These are phyloP conservation scores for Telopea speciosissima DNA, from an alignment of 177 flowering plant species.

Conservation along the genomic window DNA sequence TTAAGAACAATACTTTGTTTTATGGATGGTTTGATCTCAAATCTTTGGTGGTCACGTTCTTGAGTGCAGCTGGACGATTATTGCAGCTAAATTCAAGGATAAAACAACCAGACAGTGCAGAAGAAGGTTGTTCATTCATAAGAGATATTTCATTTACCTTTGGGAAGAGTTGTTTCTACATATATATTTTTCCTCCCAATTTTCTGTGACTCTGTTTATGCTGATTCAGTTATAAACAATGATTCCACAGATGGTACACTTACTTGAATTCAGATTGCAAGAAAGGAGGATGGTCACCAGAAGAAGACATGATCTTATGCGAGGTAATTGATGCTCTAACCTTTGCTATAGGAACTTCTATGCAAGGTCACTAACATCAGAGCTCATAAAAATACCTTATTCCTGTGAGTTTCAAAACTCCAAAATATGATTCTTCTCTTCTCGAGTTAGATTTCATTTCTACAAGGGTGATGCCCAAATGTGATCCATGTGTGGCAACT, in stretches of 20 bases:
- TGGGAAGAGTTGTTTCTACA: too few relatives aligned
- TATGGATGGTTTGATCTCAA: neutral
- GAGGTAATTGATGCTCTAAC: constrained; percentile 41
- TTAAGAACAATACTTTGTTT: neutral
- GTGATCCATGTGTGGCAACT: too few relatives aligned
- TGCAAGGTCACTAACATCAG: neutral
- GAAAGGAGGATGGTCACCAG: constrained; percentile 99
- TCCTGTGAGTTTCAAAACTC: neutral
- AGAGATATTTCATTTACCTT: neutral
- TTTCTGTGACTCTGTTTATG: neutral
- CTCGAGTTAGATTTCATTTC: too few relatives aligned
- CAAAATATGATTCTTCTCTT: neutral
- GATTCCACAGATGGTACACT: constrained; percentile 75
- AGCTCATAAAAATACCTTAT: neutral
- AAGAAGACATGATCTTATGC: constrained; percentile 85
- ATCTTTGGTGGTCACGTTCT: neutral
- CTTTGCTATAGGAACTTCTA: neutral
- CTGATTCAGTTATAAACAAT: neutral
- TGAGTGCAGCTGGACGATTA: constrained; percentile 72
- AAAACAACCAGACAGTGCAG: constrained; percentile 94
- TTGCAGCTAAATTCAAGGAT: constrained; percentile 86
- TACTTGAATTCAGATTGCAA: constrained; percentile 94
- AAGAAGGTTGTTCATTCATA: constrained; percentile 49
- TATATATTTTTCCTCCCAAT: neutral
- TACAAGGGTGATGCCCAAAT: neutral